Base-by-base conservation (phyloP, 2,329 filamentous ascomycete species). In the Coleophoma eucalyptorum region DNA sequence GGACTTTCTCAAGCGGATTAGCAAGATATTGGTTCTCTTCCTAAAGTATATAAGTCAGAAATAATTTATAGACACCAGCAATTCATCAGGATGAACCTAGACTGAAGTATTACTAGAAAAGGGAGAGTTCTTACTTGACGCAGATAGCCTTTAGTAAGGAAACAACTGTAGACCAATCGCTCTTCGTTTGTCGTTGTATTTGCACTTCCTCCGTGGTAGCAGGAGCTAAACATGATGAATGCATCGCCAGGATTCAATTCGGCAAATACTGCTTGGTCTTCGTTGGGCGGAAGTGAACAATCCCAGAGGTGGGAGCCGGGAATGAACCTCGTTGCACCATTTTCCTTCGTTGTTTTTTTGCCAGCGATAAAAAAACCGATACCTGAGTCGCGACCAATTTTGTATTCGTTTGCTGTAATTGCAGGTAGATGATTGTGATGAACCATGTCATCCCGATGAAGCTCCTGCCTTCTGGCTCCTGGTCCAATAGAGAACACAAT, bases 391-490 rank as follows among this genome's bases (percentile, higher is more conserved):
- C 58, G 56, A 43, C 61, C 60, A 4, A 61, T 35, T 10, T 52
- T 50, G 49, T 58, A 55, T 21, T 51, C 56, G 26, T 46, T 21
- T 7, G 43, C 43, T 13, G n/a, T 21, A 11, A 49, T 26, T 10
- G 54, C 50, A 3, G 35, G 50, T 20, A 48, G 53, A 43, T 50
- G 38, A 21, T 56, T 55, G 35, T 65, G 59, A 50, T 62, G 58
- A 41, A 60, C 58, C 40, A 50, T 49, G 59, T 72, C 68, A 46
- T 70, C 60, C 13, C 68, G 58, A 41, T 73, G 68, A 40, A 71
- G 50, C 0, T 65, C 61, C 50, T 73, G 70, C 42, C 67, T 65
- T 31, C 58, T 61, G 13, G 65, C 69, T 1, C 71, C 71, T 0
- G 70, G 70, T 48, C 52, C 51, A 42, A 63, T 58, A 26, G 47